Base-by-base conservation (phyloP, 495 filamentous ascomycete species). In the Coniosporium apollinis region DNA sequence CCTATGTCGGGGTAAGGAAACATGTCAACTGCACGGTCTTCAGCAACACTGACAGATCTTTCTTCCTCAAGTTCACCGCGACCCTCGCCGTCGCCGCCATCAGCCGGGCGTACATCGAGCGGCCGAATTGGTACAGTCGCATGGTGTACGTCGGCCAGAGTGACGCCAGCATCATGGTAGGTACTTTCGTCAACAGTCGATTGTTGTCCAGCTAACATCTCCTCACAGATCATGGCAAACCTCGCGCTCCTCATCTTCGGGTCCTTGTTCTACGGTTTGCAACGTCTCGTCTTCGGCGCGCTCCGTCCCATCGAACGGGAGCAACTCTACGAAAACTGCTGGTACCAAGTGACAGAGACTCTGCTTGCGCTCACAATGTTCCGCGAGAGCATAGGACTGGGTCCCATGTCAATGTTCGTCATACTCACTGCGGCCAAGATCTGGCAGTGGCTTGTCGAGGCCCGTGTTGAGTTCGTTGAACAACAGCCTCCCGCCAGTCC, bases 281-380 rank as follows among this genome's bases (percentile, higher is more conserved):
- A 94, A 55, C 73, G 81, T 42, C 65, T 94, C 28, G 79, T 92
- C 48, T 97, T 87, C 52, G 89, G 89, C 38, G 80, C 72, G 13
- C 72, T 97, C 33, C 84, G 89, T 42, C 78, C 82, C 4, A 80
- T 92, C 61, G 89, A 97, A 58, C 81, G 84, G 37, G 89, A 97
- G 57, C 87, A 94, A 53, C 70, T 97, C 5, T 94, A 92, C 56
- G 89, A 97, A 54, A 89, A 86, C 54, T 83, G 77, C 26, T 97
- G 89, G 89, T 94, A 92, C 51, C 85, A 87, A 33, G 74, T 97
- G 26, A 93, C 85, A 16, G 89, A 97, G 55, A 96, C 89, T 43
- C 86, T 82, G 54, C 67, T 97, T 26, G 89, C 91, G 11, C 94
- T 96, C 87, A 94, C 87, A n/a, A 94, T 93, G 44, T 97, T 97